These are phyloP conservation scores for Huntiella omanensis DNA, from an alignment of 2,329 filamentous ascomycete species.

Conservation along the genomic window DNA sequence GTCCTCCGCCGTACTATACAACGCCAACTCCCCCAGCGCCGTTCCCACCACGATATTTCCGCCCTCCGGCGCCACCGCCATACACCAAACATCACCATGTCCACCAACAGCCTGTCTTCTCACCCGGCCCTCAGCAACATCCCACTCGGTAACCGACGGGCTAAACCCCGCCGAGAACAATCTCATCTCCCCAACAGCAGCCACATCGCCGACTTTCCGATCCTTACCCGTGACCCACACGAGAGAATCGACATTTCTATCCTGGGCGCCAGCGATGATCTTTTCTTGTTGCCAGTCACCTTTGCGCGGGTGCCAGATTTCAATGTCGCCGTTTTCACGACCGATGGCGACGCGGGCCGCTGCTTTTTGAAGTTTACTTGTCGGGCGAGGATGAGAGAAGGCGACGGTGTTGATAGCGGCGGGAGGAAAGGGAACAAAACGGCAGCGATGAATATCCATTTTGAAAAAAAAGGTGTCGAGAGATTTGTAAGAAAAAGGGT, in stretches of 20 bases:
- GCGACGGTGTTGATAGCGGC: constrained; percentile 87
- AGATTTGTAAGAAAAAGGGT: not conserved
- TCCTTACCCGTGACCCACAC: constrained; percentile 80
- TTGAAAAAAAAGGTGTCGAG: not conserved
- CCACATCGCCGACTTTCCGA: constrained; percentile 37
- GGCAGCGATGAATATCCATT: constrained; percentile 95
- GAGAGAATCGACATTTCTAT: constrained; percentile 74
- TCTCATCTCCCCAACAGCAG: constrained; percentile 49
- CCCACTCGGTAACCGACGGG: constrained; percentile 85
- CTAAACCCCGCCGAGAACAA: constrained; percentile 96
- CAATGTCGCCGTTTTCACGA: constrained; percentile 85
- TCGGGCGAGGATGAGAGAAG: constrained; percentile 56
- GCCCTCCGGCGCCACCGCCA: constrained; percentile 30
- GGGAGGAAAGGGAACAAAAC: constrained; percentile 83
- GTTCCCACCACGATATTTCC: constrained; percentile 57
- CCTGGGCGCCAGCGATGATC: constrained; percentile 64
- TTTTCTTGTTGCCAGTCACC: constrained; percentile 82
- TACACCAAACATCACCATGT: constrained; percentile 92
- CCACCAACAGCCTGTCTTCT: constrained; percentile 74
- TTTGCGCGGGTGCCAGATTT: constrained; percentile 83
- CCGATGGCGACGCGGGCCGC: constrained; percentile 67
- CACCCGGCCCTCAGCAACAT: constrained; percentile 60
- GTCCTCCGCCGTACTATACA: constrained; percentile 71
- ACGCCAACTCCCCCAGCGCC: constrained; percentile 72
- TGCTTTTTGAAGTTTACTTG: constrained; percentile 30